phyloP scores from a whole-genome alignment of 2,329 filamentous ascomycete species.

The Pseudogymnoascus sp. region DNA sequence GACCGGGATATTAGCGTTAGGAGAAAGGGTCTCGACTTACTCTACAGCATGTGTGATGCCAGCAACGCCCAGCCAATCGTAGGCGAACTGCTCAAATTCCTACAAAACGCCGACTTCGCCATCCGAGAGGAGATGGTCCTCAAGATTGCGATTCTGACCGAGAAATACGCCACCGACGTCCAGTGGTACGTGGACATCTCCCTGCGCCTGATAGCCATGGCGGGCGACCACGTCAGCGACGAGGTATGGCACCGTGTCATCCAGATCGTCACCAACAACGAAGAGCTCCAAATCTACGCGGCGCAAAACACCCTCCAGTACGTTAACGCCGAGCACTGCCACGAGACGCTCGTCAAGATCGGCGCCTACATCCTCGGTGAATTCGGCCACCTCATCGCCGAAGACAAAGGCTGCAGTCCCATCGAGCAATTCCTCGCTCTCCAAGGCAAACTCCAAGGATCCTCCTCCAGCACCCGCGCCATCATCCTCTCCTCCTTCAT shows the following conservation, averaged over 20 bases:
- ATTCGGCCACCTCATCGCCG: conserved; percentile 92
- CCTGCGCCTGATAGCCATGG: conserved; percentile 86
- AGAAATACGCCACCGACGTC: conserved; percentile 96
- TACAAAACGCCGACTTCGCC: conserved; percentile 94
- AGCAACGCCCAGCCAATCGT: conserved; percentile 93
- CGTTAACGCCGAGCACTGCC: conserved; percentile 84
- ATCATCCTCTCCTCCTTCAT: conserved; percentile 94
- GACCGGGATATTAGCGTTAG: conserved; percentile 96
- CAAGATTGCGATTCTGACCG: conserved; percentile 95
- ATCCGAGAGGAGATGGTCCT: conserved; percentile 99
- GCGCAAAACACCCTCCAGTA: conserved; percentile 90
- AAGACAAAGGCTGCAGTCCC: conserved; percentile 83
- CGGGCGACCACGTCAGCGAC: conserved; percentile 95
- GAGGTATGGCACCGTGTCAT: conserved; percentile 99
- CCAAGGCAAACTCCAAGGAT: conserved; percentile 80
- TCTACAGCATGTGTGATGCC: conserved; percentile 99
- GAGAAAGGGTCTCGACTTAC: conserved; percentile 85
- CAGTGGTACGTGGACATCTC: conserved; percentile 99
- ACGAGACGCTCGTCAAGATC: conserved; percentile 96
- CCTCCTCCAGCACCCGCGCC: conserved; percentile 80
- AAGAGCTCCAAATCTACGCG: conserved; percentile 93
- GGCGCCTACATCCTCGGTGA: conserved; percentile 93
- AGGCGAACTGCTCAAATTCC: conserved; percentile 83
- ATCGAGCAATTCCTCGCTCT: conserved; percentile 95
- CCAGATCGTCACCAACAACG: conserved; percentile 98